phyloP scores from a whole-genome alignment of 163 green algal species.

The Chloroidium sp. region DNA sequence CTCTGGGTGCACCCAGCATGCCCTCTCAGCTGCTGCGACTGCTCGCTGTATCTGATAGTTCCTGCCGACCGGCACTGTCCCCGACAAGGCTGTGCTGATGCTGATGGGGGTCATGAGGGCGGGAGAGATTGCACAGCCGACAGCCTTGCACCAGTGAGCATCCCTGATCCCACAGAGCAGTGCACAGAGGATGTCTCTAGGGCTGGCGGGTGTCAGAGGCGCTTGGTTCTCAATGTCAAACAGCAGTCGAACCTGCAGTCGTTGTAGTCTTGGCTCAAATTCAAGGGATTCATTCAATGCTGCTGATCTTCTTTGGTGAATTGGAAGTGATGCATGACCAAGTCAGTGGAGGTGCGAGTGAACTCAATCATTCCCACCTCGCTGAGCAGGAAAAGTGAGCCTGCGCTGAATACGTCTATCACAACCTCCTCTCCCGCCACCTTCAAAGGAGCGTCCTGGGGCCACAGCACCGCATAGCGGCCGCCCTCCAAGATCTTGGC shows the following conservation, averaged over 20 bases:
- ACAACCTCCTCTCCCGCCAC: constrained; percentile 21
- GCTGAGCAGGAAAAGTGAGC: constrained; percentile 30
- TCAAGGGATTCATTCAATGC: background rate
- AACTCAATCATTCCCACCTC: constrained; percentile 27
- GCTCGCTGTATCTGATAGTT: constrained; percentile 25
- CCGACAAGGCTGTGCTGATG: constrained; percentile 25
- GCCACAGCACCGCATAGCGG: constrained; percentile 50
- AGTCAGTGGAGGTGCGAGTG: no score
- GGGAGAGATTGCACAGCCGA: constrained; percentile 32
- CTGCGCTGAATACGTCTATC: constrained; percentile 49
- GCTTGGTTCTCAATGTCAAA: background rate
- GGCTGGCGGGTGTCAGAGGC: background rate
- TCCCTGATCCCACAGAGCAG: background rate
- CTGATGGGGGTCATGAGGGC: constrained; percentile 32
- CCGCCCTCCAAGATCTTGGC: constrained; percentile 28
- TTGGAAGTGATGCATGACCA: background rate
- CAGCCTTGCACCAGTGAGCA: constrained; percentile 14
- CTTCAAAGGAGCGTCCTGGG: background rate
- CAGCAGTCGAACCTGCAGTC: background rate
- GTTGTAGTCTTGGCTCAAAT: background rate
- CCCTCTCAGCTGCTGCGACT: constrained; percentile 37
- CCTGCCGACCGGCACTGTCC: background rate
- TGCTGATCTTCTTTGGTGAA: background rate
- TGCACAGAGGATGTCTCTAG: background rate
- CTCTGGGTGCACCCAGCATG: constrained; percentile 34